Evolutionary conservation across 441 rosid species (phyloP).

Genomic region (Gossypium davidsonii): DNA sequence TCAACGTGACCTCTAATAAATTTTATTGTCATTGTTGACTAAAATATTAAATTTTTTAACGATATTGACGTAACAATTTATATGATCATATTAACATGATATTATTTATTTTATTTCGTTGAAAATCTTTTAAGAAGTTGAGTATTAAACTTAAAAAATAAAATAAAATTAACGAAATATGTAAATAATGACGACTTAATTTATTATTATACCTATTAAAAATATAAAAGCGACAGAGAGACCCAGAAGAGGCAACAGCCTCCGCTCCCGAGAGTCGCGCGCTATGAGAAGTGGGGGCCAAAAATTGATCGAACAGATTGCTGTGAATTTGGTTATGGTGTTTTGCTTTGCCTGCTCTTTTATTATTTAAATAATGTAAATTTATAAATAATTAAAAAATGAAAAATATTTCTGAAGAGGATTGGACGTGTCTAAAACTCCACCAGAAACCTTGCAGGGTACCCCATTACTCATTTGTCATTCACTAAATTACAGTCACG

Average conservation of each 20-base stretch:
- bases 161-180: neutral
- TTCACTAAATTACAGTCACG: conserved; percentile 4
- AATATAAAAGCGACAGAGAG: conserved; percentile 10
- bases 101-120: too few species aligned
- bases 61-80: rapidly evolving
- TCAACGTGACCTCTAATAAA: too few species aligned
- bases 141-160: too few species aligned
- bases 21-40: rapidly evolving
- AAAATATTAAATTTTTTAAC: too few species aligned
- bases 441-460: conserved; percentile 16
- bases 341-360: neutral
- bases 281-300: conserved; percentile 29
- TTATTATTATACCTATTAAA: too few species aligned
- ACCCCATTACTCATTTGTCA: conserved; percentile 19
- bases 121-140: rapidly evolving
- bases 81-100: too few species aligned
- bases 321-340: conserved; percentile 7
- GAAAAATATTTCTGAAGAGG: neutral
- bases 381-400: neutral
- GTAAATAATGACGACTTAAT: too few species aligned
- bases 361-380: neutral
- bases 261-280: conserved; percentile 45
- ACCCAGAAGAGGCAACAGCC: conserved; percentile 6
- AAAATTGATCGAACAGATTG: neutral
- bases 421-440: conserved; percentile 32